Base-by-base conservation (phyloP, 1,139 yeast species). In the Yamadazyma epiphylla region DNA sequence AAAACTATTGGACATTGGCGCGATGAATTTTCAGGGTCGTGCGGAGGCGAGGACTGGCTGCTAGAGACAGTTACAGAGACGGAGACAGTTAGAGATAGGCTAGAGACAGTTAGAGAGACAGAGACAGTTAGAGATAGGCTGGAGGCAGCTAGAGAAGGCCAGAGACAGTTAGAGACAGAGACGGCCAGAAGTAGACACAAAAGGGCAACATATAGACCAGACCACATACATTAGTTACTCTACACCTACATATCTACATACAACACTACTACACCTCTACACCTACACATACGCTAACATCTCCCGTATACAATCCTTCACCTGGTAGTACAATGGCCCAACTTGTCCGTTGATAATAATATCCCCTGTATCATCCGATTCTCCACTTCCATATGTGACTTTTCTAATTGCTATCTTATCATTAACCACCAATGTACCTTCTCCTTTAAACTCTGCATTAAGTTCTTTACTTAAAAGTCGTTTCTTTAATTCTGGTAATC, bases 351-450 rank as follows among this genome's bases (percentile, higher is more conserved):
- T 96, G 15, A 94, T 79, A 6, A 82, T 65, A 13, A 94, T 74
- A 49, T 83, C 83, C 24, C 96, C 95, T 28, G 88, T 88, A 30
- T 66, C 74, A 29, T 68, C 74, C 19, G 60, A 58, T 32, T 64
- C 71, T 7, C 49, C 41, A 11, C 54, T 49, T 15, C 64, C 58
- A 39, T 62, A 61, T 7, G 77, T 74, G 3, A 84, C 70, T 53
- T 91, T 89, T 36, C 87, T 65, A 6, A 91, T 77, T 1, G 89
- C 81, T 15, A 91, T 74, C 33, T 64, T 64, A 37, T 83, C 85
- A 48, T 89, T 89, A 23, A 94, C 84, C 6, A 89, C 95, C 30
- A 91, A 62, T 0, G 89, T 80, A 52, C 97, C 98, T 52, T 88
- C 96, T 33, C 96, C 94, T 50, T 84, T 79, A 53, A 91, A 87